Base-by-base conservation (phyloP, 331 rosid species). In the Prunus yedoensis region DNA sequence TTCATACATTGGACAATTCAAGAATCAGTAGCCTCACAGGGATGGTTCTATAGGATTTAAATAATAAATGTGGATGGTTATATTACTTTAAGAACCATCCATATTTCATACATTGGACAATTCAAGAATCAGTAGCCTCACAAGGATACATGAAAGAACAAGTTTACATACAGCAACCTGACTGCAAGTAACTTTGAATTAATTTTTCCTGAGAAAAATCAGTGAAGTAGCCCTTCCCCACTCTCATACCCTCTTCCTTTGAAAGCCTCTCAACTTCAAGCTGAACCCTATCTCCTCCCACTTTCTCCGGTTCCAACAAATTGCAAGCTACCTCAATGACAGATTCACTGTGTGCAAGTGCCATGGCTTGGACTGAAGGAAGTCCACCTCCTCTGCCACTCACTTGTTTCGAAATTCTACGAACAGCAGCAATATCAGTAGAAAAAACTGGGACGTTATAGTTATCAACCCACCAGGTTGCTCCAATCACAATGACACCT, bases 361-460 rank as follows among this genome's bases (percentile, higher is more conserved):
- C 97, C 93, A 91, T 91, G 52, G 98, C 97, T 83, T 91, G 98
- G 47, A 90, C 93, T 3, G 90, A 85, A 47, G 91, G 79, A 74
- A 94, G 91, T 64, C 93, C 98, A 35, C 95, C 95, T 23, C 95
- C 96, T 87, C 96, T 81, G 74, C 89, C 95, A 27, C 98, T 86
- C 17, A 94, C 74, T 12, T 68, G 78, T 79, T 87, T 94, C 0
- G 97, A 89, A 35, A 94, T 86, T 77, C 84, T 86, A 8, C 88
- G 86, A 75, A 80, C 84, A 18, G 65, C 83, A 6, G 71, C 59
- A 0, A 90, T 80, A 65, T 90, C 84, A 18, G 89, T 77, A 61
- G 91, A 79, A 57, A 85, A 59, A 73, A 90, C 78, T 2, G 98
- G 97, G 63, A 94, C 77, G 51, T 94, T 91, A 78, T 87, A 94